phyloP scores from a whole-genome alignment of 2,329 filamentous ascomycete genomes.

The Gaeumannomyces sp. region DNA sequence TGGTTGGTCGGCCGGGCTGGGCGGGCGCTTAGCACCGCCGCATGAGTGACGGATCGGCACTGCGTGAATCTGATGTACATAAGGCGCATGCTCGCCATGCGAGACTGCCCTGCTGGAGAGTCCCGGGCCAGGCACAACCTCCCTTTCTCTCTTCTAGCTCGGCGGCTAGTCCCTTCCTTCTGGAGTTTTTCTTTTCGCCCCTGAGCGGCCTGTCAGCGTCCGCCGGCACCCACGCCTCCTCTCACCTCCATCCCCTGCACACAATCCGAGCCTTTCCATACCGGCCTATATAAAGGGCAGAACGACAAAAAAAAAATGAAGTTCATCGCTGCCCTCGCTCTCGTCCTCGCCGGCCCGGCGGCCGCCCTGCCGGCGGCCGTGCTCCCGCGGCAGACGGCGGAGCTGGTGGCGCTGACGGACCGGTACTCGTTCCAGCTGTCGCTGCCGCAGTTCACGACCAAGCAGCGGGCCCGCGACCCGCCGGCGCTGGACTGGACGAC shows the following conservation, averaged over 20 bases:
- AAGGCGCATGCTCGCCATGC: neutral
- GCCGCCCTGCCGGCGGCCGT: neutral
- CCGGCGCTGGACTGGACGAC: conserved; percentile 33
- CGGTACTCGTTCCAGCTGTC: conserved; percentile 37
- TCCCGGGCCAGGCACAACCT: neutral
- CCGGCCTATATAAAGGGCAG: neutral
- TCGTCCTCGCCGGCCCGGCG: neutral
- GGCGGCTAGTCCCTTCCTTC: neutral
- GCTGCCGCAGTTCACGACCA: conserved; percentile 34
- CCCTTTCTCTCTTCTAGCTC: too few species aligned
- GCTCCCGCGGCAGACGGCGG: neutral
- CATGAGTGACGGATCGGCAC: neutral
- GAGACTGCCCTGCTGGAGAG: neutral
- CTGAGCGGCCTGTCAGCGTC: neutral
- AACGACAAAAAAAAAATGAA: neutral
- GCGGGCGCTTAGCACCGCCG: neutral
- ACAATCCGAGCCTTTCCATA: too few species aligned
- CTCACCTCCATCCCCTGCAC: neutral
- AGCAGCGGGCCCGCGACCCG: conserved; percentile 34
- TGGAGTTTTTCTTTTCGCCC: neutral
- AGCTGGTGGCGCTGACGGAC: conserved; percentile 30
- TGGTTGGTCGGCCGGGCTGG: neutral
- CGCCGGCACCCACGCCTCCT: neutral
- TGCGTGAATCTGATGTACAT: neutral
- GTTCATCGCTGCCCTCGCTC: neutral